A percentile compares a stretch with the other conserved stretches of the same genome.
Evolutionary conservation across 371 early-diverging fungal genomes (phyloP).

Genomic region (Actinomortierella ambigua): DNA sequence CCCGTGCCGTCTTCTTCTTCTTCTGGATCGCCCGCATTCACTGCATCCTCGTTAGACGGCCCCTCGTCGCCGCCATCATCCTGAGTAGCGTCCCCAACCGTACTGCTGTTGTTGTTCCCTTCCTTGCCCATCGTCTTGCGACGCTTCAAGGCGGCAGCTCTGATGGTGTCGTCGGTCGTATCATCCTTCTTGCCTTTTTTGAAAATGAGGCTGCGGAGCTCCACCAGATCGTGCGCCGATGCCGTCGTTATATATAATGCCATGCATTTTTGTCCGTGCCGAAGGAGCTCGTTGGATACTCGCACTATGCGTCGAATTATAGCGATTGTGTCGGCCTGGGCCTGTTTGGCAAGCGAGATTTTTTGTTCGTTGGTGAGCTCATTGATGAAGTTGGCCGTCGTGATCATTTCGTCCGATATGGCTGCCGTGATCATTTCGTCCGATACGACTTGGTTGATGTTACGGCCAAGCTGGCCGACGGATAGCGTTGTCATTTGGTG

Average conservation of each 20-base stretch:
- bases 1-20: constrained; percentile 1
- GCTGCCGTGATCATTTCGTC: not conserved
- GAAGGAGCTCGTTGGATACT: constrained; percentile 1
- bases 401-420: no score
- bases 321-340: not conserved
- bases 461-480: constrained; percentile 1
- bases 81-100: not conserved
- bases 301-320: not conserved
- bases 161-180: not conserved
- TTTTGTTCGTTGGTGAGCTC: no score
- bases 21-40: not conserved
- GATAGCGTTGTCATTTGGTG: not conserved
- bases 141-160: not conserved
- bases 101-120: not conserved
- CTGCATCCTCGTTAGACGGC: not conserved
- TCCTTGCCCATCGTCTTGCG: not conserved
- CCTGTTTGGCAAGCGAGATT: not conserved
- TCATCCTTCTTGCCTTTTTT: not conserved
- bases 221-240: not conserved
- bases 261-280: not conserved
- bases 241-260: not conserved
- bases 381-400: no score
- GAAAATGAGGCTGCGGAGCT: not conserved
- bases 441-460: not conserved
- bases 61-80: not conserved